These are phyloP conservation scores for Phylloporus rhodoxanthus DNA, from an alignment of 768 basidiomycete species.

Conservation along the genomic window DNA sequence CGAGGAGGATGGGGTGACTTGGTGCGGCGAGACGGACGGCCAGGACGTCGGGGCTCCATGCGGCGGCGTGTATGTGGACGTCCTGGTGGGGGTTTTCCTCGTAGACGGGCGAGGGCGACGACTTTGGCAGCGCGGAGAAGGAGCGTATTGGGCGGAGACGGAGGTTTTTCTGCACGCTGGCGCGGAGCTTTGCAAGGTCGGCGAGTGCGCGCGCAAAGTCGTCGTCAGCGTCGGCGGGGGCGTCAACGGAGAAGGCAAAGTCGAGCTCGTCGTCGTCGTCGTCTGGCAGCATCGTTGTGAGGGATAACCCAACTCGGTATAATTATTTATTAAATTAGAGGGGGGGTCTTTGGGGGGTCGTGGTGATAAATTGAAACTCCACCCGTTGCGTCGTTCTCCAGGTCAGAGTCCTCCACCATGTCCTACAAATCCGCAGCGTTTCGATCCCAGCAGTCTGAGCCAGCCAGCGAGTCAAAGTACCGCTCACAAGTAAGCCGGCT, in stretches of 20 bases:
- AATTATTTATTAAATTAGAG: neutral
- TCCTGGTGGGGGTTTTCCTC: constrained; percentile 30
- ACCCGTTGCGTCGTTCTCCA: neutral
- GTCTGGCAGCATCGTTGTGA: neutral
- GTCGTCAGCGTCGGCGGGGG: constrained; percentile 43
- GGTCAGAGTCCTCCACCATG: constrained; percentile 11
- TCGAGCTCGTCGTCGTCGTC: constrained; percentile 22
- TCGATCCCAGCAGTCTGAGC: constrained; percentile 18
- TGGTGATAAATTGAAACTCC: constrained; percentile 25
- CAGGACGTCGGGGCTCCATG: constrained; percentile 40
- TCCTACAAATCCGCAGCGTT: constrained; percentile 30
- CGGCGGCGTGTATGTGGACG: constrained; percentile 14
- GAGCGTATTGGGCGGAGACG: constrained; percentile 73
- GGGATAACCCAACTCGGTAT: neutral
- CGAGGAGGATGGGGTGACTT: constrained; percentile 64
- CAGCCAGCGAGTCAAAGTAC: constrained; percentile 36
- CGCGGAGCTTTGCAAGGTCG: constrained; percentile 61
- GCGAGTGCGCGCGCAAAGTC: constrained; percentile 66
- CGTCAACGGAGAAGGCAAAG: constrained; percentile 14
- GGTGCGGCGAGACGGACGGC: constrained; percentile 44
- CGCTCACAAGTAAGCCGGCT: constrained; percentile 53
- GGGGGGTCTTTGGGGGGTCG: constrained; percentile 9
- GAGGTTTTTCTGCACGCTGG: constrained; percentile 70
- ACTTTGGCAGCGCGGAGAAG: constrained; percentile 45
- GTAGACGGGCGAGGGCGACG: constrained; percentile 38